Conservation (phyloP, 1,284 basidiomycete species). For the Trichosporon faecale region DNA sequence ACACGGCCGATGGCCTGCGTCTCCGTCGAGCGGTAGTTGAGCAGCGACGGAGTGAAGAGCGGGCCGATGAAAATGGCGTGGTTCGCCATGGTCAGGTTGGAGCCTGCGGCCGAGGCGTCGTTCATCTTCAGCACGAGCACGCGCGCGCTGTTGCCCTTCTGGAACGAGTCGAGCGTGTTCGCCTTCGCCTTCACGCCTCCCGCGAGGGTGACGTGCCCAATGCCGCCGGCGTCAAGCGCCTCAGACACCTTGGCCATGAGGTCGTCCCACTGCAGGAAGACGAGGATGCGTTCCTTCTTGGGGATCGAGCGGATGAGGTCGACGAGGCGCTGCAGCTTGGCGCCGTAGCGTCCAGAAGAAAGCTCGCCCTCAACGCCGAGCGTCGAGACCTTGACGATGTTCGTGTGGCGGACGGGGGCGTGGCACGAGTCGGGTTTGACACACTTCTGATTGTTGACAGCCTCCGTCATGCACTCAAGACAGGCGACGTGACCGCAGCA, state of each 20-base stretch:
- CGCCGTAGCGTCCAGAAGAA: conserved; percentile 76
- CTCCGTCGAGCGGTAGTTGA: conserved; percentile 79
- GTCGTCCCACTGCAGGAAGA: conserved; percentile 93
- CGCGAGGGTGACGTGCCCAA: conserved; percentile 75
- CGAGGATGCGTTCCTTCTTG: conserved; percentile 72
- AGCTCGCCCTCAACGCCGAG: conserved; percentile 77
- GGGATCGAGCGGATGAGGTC: conserved; percentile 76
- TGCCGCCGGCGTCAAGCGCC: conserved; percentile 67
- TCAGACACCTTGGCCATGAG: conserved; percentile 85
- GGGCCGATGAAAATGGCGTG: conserved; percentile 93
- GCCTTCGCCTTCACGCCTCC: conserved; percentile 74
- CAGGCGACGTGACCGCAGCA: conserved; percentile 88
- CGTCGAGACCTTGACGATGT: conserved; percentile 75
- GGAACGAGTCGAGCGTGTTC: conserved; percentile 77
- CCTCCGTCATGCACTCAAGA: conserved; percentile 64
- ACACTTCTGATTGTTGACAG: conserved; percentile 75
- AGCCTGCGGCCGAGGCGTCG: conserved; percentile 89
- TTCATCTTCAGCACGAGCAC: conserved; percentile 86
- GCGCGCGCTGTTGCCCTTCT: conserved; percentile 61
- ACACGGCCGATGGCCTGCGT: conserved; percentile 88
- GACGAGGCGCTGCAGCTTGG: conserved; percentile 81
- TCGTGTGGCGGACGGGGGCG: conserved; percentile 68
- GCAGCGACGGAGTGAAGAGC: conserved; percentile 70
- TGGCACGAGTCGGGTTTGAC: conserved; percentile 68
- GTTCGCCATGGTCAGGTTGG: conserved; percentile 88